Conservation (phyloP, 2,329 filamentous ascomycete genomes). For the Berkeleyomyces rouxiae region DNA sequence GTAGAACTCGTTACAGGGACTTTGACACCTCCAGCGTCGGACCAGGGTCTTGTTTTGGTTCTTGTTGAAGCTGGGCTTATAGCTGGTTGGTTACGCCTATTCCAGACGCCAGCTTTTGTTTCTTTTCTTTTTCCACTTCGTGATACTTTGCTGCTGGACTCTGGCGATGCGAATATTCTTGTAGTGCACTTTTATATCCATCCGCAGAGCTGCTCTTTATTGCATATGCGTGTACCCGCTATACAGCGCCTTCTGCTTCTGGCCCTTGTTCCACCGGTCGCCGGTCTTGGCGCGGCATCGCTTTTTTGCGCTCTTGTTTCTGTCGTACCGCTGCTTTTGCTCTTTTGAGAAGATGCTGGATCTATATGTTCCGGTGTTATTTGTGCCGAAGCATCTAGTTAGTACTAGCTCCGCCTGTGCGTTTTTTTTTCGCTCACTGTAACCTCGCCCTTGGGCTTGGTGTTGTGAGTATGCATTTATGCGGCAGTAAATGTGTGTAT, state of each 20-base stretch:
- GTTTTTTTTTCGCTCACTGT: background rate
- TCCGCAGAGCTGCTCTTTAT: background rate
- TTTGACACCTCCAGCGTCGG: background rate
- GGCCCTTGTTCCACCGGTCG: background rate
- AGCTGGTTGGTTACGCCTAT: too few species aligned
- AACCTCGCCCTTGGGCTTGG: background rate
- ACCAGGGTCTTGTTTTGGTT: background rate
- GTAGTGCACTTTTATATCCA: background rate
- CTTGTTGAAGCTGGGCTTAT: background rate
- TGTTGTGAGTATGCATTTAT: background rate
- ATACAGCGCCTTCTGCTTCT: background rate
- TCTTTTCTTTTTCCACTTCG: too few species aligned
- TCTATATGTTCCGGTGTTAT: slow-evolving; percentile 2
- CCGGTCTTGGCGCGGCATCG: background rate
- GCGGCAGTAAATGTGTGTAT: background rate
- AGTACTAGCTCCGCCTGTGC: background rate
- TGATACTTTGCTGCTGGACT: too few species aligned
- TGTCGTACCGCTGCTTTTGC: background rate
- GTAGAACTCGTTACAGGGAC: background rate
- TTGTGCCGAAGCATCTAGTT: background rate
- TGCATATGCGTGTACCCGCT: background rate
- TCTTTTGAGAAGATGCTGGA: background rate
- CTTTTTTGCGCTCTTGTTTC: background rate
- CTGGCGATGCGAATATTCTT: background rate
- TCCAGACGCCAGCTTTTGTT: too few species aligned